Evolutionary conservation across 352 stramenopile genomes (phyloP).

Genomic region (Phytophthora fragariaefolia): DNA sequence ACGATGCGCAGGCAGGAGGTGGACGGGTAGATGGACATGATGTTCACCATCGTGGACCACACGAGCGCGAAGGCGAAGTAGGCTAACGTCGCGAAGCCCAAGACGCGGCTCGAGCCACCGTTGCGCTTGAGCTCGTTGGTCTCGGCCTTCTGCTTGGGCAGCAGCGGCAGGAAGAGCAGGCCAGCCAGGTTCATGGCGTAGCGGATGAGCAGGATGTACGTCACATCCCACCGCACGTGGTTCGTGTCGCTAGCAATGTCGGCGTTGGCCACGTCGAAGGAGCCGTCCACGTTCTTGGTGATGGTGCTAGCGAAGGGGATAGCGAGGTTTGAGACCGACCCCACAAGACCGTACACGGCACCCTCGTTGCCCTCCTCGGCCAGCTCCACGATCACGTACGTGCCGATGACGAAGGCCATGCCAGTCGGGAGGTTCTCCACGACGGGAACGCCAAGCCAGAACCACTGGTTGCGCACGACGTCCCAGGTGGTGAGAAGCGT

Average conservation of each 20-base stretch:
- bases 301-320: slow-evolving; percentile 48
- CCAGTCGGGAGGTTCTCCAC: slow-evolving; percentile 41
- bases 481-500: slow-evolving; percentile 46
- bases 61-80: slow-evolving; percentile 45
- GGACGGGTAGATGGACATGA: slow-evolving; percentile 41
- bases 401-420: slow-evolving; percentile 48
- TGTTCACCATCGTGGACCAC: slow-evolving; percentile 42
- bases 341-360: slow-evolving; percentile 46
- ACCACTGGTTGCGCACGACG: slow-evolving; percentile 56
- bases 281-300: slow-evolving; percentile 45
- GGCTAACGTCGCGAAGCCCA: slow-evolving; percentile 42
- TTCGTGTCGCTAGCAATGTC: slow-evolving; percentile 49
- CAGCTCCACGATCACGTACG: slow-evolving; percentile 58
- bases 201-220: slow-evolving; percentile 49
- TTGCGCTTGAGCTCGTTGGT: slow-evolving; percentile 47
- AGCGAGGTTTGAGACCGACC: slow-evolving; percentile 49
- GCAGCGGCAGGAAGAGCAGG: slow-evolving; percentile 45
- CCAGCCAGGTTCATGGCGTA: slow-evolving; percentile 43
- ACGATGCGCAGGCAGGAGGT: slow-evolving; percentile 40
- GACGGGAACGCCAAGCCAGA: slow-evolving; percentile 45
- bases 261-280: slow-evolving; percentile 48
- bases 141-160: slow-evolving; percentile 59
- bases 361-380: slow-evolving; percentile 50
- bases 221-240: slow-evolving; percentile 47
- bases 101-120: slow-evolving; percentile 45